Evolutionary conservation across 139 green algal genomes (phyloP).

Genomic region (Zygnema circumcarinatum): DNA sequence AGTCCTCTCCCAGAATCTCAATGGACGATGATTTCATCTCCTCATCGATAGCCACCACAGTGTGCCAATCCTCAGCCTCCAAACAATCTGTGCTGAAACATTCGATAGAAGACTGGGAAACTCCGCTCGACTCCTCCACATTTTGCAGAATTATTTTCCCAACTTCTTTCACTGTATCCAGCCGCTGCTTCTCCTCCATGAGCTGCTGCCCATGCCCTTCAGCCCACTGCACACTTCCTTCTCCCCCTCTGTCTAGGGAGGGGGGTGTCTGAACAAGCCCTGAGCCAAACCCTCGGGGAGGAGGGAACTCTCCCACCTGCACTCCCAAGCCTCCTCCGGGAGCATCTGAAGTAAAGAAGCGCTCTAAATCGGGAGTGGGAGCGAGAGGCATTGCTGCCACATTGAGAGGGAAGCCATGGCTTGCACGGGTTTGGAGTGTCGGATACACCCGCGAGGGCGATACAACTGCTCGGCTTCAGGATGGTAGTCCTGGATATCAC

Average conservation of each 20-base stretch:
- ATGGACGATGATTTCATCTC: too few relatives aligned
- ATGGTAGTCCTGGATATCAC: constrained; percentile 43
- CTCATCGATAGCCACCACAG: background rate
- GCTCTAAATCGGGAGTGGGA: constrained; percentile 13
- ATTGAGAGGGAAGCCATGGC: constrained; percentile 4
- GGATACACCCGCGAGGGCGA: constrained; percentile 4
- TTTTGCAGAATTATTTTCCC: background rate
- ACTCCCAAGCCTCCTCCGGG: constrained; percentile 35
- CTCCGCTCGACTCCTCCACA: background rate
- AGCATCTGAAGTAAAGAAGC: constrained; percentile 39
- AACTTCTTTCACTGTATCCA: background rate
- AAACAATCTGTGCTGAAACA: background rate
- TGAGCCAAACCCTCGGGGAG: background rate
- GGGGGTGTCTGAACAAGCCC: background rate
- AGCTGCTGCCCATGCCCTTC: background rate
- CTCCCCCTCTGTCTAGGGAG: background rate
- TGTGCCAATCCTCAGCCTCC: background rate
- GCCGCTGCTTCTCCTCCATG: background rate
- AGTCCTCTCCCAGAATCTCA: too few relatives aligned
- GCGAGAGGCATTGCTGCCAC: constrained; percentile 16
- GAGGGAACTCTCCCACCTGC: constrained; percentile 1
- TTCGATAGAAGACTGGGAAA: background rate
- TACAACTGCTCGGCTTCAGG: constrained; percentile 44
- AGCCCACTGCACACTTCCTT: background rate
- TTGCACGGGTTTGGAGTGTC: background rate